A percentile compares a stretch with the other conserved stretches of the same genome.
phyloP scores from a whole-genome alignment of 306 rosid species.

The Lathyrus oleraceus region DNA sequence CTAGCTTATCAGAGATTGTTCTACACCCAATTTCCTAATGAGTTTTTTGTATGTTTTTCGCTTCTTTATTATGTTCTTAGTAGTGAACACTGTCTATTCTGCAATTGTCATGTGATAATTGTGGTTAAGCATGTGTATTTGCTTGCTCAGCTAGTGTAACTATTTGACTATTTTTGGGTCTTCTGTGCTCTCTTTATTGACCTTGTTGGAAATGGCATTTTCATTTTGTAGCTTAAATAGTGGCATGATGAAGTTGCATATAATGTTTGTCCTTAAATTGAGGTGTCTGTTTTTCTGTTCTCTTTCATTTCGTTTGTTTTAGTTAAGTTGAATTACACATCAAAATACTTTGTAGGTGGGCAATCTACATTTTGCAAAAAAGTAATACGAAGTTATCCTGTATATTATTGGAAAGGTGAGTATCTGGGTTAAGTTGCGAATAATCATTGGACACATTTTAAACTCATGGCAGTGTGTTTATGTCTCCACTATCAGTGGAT shows the following conservation, averaged over 20 bases:
- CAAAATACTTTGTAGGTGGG: no score
- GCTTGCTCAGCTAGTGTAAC: slow-evolving; percentile 9
- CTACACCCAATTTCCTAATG: not conserved
- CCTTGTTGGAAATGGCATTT: slow-evolving; percentile 19
- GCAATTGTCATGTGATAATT: slow-evolving; percentile 7
- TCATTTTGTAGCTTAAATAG: slow-evolving; percentile 7
- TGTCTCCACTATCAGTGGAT: no score
- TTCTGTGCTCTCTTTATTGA: slow-evolving; percentile 5
- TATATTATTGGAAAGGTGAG: no score
- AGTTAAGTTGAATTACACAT: no score
- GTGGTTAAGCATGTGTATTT: slow-evolving; percentile 14
- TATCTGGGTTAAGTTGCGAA: no score
- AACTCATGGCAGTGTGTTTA: no score
- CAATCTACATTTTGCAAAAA: no score
- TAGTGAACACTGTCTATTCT: not conserved
- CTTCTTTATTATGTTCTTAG: slow-evolving; percentile 18
- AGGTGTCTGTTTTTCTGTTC: no score
- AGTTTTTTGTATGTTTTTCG: not conserved
- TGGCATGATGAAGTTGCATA: not conserved
- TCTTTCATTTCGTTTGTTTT: no score
- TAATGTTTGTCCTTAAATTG: no score
- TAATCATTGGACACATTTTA: no score
- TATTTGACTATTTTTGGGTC: slow-evolving; percentile 15
- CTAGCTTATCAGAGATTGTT: slow-evolving; percentile 25
- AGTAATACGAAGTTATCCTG: no score